Evolutionary conservation across 192 early-diverging fungal genomes (phyloP).

Genomic region (Rhizophagus prolifer): DNA sequence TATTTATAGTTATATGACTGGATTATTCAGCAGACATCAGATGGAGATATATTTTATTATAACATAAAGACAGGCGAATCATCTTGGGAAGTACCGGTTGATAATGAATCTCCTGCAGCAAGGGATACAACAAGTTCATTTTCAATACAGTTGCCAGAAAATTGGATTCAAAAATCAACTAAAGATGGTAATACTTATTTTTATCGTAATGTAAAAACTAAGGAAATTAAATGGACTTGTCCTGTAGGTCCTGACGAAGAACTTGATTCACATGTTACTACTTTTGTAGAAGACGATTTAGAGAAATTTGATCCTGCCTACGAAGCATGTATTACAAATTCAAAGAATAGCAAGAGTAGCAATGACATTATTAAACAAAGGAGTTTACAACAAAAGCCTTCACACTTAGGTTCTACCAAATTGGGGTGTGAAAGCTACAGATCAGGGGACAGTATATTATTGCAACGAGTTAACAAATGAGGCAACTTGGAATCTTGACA

Average conservation of each 20-base stretch:
- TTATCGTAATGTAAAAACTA: conserved; percentile 40
- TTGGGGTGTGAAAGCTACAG: conserved; percentile 45
- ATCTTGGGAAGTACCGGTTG: conserved; percentile 35
- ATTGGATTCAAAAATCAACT: conserved; percentile 31
- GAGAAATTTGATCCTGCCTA: not conserved
- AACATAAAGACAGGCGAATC: conserved; percentile 47
- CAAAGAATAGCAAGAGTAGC: no score
- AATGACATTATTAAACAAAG: conserved; percentile 7
- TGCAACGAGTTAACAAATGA: conserved; percentile 51
- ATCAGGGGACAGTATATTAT: conserved; percentile 51
- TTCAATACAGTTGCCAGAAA: conserved; percentile 18
- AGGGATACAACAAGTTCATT: not conserved
- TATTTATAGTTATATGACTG: conserved; percentile 31
- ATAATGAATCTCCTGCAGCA: not conserved
- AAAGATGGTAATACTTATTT: conserved; percentile 40
- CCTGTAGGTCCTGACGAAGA: conserved; percentile 11
- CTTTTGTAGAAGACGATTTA: not conserved
- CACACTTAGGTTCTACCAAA: conserved; percentile 40
- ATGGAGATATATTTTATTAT: conserved; percentile 51
- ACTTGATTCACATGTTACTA: not conserved
- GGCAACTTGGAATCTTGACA: conserved; percentile 55
- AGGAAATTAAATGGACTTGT: conserved; percentile 38
- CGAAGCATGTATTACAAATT: conserved; percentile 11
- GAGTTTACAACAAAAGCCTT: not conserved
- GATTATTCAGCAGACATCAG: conserved; percentile 45